Percentiles rank a stretch among this genome's conserved stretches.
Conservation (phyloP, 495 filamentous ascomycete species). For the Penicilliopsis zonata region DNA sequence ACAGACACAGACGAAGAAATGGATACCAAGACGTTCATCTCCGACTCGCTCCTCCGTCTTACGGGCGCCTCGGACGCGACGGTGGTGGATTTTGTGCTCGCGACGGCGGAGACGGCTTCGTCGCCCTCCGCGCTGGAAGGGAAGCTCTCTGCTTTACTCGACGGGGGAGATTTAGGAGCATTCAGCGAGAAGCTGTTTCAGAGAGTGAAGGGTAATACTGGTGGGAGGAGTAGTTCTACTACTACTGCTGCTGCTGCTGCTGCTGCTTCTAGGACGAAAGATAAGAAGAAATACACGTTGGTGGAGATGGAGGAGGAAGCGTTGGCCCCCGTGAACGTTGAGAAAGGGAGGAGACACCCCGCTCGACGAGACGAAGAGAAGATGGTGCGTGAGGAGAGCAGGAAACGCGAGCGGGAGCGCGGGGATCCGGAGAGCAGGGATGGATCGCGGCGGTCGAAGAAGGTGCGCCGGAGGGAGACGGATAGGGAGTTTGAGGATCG, state of each 20-base stretch:
- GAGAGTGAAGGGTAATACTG: conserved; percentile 24
- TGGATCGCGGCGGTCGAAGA: conserved; percentile 38
- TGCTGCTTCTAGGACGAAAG: conserved; percentile 8
- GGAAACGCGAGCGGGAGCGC: conserved; percentile 32
- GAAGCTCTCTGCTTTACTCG: conserved; percentile 41
- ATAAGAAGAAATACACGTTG: conserved; percentile 63
- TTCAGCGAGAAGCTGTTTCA: conserved; percentile 44
- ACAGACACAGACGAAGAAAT: no score
- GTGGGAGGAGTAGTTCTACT: neutral
- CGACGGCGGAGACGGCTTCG: conserved; percentile 43
- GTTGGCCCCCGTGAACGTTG: conserved; percentile 38
- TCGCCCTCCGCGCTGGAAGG: conserved; percentile 40
- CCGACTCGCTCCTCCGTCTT: conserved; percentile 35
- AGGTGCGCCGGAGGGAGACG: conserved; percentile 37
- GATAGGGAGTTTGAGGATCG: conserved; percentile 60
- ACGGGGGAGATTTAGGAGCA: conserved; percentile 34
- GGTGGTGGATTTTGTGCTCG: conserved; percentile 49
- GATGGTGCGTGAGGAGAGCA: conserved; percentile 2
- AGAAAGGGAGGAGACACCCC: conserved; percentile 33
- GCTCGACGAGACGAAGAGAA: conserved; percentile 35
- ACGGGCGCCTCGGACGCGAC: conserved; percentile 49
- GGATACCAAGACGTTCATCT: conserved; percentile 34
- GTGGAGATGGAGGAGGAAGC: conserved; percentile 72
- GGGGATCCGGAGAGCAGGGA: conserved; percentile 31
- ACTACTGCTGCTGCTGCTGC: no score